Evolutionary conservation across 352 stramenopile species (phyloP).

Genomic region (Pythium folliculosum): DNA sequence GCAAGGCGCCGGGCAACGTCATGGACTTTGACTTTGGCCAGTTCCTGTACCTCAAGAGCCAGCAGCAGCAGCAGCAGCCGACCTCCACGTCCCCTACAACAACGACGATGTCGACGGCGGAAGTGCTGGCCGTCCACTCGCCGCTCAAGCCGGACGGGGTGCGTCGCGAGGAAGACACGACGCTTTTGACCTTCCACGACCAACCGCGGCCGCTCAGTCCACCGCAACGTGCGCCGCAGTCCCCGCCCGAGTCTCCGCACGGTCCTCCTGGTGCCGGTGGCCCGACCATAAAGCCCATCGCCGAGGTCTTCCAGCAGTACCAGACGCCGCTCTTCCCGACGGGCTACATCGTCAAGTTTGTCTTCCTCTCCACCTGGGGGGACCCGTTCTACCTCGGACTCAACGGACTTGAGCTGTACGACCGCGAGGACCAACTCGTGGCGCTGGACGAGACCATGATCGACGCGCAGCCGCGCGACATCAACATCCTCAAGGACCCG

Average conservation of each 20-base stretch:
- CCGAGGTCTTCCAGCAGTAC: conserved; percentile 83
- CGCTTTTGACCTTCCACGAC: background rate
- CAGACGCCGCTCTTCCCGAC: conserved; percentile 83
- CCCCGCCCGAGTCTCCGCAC: background rate
- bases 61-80: background rate
- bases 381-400: conserved; percentile 80
- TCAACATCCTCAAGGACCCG: conserved; percentile 85
- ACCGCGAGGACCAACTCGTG: conserved; percentile 51
- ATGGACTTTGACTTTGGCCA: conserved; percentile 87
- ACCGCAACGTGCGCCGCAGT: background rate
- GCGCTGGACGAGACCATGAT: conserved; percentile 49
- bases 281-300: conserved; percentile 47
- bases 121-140: conserved; percentile 27
- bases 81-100: background rate
- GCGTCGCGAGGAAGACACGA: conserved; percentile 17
- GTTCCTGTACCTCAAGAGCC: conserved; percentile 54
- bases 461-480: conserved; percentile 66
- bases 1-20: conserved; percentile 77
- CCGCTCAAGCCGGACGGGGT: conserved; percentile 22
- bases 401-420: conserved; percentile 79
- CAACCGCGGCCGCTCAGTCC: background rate
- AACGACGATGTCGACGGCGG: background rate
- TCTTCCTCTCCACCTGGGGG: conserved; percentile 75
- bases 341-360: conserved; percentile 87
- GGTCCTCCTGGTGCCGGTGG: background rate